Conservation (phyloP, 768 basidiomycete species). For the Termitomyces sp. region DNA sequence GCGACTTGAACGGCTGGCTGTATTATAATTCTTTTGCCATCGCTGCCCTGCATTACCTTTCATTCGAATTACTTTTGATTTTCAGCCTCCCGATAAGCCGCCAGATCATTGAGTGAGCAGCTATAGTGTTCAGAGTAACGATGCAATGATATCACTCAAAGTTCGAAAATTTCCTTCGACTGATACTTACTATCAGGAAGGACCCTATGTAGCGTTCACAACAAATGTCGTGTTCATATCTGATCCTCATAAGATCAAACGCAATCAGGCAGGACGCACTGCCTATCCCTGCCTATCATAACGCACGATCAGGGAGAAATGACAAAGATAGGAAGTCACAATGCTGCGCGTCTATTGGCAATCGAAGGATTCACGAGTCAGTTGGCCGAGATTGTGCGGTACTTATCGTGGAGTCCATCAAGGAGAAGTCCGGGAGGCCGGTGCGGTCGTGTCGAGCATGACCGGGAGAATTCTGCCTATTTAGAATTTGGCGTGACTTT, state of each 20-base stretch:
- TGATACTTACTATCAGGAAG: neutral
- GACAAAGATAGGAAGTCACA: neutral
- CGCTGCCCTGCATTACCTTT: neutral
- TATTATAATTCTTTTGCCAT: neutral
- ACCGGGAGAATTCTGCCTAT: neutral
- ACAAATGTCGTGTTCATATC: neutral
- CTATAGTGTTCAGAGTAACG: neutral
- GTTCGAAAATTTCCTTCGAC: neutral
- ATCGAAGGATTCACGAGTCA: neutral
- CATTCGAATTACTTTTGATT: neutral
- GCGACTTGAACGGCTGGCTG: no score
- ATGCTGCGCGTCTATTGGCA: neutral
- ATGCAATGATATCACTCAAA: neutral
- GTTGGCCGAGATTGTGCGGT: neutral
- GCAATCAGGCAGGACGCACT: neutral
- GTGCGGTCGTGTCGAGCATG: neutral
- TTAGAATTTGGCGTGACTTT: neutral
- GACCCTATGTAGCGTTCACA: neutral
- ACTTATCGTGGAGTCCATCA: neutral
- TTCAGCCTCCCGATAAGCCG: neutral
- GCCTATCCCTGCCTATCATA: neutral
- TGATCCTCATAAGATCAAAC: neutral
- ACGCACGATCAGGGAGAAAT: neutral
- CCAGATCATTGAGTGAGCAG: neutral
- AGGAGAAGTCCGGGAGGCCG: conserved; percentile 3